phyloP scores from a whole-genome alignment of 495 filamentous ascomycete genomes.

The Xylaria castorea region DNA sequence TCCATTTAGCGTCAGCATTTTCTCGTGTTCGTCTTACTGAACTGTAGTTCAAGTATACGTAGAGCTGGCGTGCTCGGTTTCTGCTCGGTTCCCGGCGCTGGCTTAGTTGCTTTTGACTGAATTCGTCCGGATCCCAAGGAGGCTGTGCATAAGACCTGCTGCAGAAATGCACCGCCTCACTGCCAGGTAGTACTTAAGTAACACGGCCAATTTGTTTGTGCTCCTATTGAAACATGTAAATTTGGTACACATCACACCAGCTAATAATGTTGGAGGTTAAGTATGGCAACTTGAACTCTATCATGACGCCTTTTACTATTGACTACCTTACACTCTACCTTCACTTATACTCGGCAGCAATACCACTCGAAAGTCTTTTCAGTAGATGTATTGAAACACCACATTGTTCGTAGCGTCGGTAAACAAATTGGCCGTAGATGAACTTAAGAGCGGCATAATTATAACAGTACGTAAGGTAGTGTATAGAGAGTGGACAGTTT shows the following conservation, averaged over 20 bases:
- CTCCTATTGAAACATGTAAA: neutral
- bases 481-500: neutral
- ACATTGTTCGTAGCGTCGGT: neutral
- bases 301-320: neutral
- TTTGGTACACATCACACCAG: neutral
- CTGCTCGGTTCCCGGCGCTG: neutral
- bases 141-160: constrained; percentile 11
- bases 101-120: neutral
- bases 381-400: neutral
- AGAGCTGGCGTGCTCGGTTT: neutral
- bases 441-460: neutral
- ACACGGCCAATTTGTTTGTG: neutral
- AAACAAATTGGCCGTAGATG: neutral
- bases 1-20: constrained; percentile 8
- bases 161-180: constrained; percentile 11
- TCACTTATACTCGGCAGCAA: neutral
- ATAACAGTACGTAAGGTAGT: neutral
- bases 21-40: constrained; percentile 16
- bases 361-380: neutral
- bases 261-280: neutral
- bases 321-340: neutral
- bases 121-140: neutral
- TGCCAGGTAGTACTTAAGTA: neutral
- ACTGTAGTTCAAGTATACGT: neutral
- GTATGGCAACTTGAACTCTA: neutral